Conservation (phyloP, 2,329 filamentous ascomycete genomes). For the Grosmannia huntii region DNA sequence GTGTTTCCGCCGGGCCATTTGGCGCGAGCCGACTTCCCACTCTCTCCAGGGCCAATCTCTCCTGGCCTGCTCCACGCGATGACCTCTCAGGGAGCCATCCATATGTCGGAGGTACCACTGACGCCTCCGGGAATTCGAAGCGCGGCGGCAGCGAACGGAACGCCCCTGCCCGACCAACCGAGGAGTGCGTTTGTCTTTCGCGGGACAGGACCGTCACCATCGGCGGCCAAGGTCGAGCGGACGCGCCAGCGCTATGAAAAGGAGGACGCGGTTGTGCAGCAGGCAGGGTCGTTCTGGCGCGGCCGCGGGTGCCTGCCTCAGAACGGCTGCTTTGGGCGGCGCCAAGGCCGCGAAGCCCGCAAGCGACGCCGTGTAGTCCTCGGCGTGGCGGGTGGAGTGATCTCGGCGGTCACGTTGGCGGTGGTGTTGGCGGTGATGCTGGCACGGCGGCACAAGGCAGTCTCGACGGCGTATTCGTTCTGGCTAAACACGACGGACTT, state of each 20-base stretch:
- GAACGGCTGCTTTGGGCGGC: constrained; percentile 52
- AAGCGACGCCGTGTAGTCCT: constrained; percentile 49
- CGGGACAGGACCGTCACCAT: constrained; percentile 14
- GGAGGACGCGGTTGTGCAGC: constrained; percentile 47
- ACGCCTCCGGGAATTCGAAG: constrained; percentile 26
- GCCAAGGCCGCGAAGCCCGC: constrained; percentile 51
- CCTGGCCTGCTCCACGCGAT: constrained; percentile 50
- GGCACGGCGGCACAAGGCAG: constrained; percentile 18
- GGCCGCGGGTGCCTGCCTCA: constrained; percentile 50
- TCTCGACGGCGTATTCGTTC: constrained; percentile 22
- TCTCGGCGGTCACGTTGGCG: constrained; percentile 39
- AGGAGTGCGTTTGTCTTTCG: constrained; percentile 26
- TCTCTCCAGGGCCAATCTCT: constrained; percentile 48
- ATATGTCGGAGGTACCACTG: constrained; percentile 45
- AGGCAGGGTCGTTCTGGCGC: constrained; percentile 49
- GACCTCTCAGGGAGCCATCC: constrained; percentile 47
- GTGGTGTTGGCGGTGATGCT: constrained; percentile 33
- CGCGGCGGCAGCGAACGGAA: constrained; percentile 12
- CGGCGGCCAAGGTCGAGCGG: constrained; percentile 31
- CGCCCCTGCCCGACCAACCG: constrained; percentile 30
- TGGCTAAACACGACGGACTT: constrained; percentile 83
- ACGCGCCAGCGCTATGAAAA: constrained; percentile 48
- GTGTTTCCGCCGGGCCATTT: constrained; percentile 44
- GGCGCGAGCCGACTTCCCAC: constrained; percentile 33
- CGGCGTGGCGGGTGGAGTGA: constrained; percentile 33